Conservation (phyloP, 2,329 filamentous ascomycete genomes). For the Aquanectria penicillioides region DNA sequence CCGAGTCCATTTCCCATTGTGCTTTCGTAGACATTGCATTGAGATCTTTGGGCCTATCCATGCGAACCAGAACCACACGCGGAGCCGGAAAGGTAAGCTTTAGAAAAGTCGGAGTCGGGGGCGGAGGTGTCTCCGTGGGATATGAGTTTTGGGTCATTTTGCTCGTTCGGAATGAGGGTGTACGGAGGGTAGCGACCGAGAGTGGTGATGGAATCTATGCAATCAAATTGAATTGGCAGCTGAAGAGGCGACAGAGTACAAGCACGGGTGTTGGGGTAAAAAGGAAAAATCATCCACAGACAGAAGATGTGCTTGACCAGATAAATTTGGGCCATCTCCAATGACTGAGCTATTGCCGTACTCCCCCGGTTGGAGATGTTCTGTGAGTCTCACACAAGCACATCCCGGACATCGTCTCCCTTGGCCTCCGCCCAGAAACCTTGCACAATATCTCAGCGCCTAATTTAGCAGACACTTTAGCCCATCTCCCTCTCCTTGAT, state of each 20-base stretch:
- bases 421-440: too few species aligned
- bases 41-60: constrained; percentile 59
- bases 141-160: constrained; percentile 14
- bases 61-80: constrained; percentile 61
- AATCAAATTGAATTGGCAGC: too few species aligned
- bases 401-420: constrained; percentile 10
- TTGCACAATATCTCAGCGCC: too few species aligned
- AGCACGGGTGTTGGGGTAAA: too few species aligned
- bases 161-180: too few species aligned
- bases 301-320: background rate
- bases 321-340: too few species aligned
- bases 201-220: background rate
- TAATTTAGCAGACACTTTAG: background rate
- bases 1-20: constrained; percentile 28
- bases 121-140: constrained; percentile 23
- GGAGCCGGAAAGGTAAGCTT: constrained; percentile 56
- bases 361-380: constrained; percentile 1
- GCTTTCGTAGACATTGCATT: constrained; percentile 47
- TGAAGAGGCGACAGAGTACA: too few species aligned
- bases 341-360: constrained; percentile 7
- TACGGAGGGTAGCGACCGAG: background rate
- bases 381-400: background rate
- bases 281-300: background rate
- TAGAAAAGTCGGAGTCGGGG: constrained; percentile 24
- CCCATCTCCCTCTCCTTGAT: background rate